Percentiles rank a stretch among this genome's conserved stretches.
phyloP scores from a whole-genome alignment of 129 eudicot species.

The Silybum marianum region DNA sequence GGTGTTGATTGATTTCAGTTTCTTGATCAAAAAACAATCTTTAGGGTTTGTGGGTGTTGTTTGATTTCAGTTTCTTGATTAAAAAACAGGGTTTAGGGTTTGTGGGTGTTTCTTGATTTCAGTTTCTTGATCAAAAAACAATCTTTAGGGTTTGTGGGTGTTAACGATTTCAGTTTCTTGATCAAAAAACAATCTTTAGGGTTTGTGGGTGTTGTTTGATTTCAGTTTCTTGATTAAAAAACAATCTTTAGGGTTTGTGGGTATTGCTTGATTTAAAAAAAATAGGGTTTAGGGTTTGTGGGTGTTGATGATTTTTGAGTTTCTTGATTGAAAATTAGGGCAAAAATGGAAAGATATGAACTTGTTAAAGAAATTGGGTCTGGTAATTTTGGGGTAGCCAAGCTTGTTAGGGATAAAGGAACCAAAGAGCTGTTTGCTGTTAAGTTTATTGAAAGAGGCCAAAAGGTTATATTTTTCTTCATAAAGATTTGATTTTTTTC shows the following conservation, averaged over 20 bases:
- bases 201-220: background rate
- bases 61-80: background rate
- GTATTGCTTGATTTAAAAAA: too few relatives aligned
- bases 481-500: slow-evolving; percentile 3
- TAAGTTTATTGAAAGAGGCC: slow-evolving; percentile 68
- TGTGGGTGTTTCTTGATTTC: too few relatives aligned
- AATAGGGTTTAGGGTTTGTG: background rate
- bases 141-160: background rate
- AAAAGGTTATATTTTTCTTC: slow-evolving; percentile 40
- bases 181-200: background rate
- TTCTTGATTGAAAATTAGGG: slow-evolving; percentile 11
- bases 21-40: background rate
- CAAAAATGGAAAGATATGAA: slow-evolving; percentile 63
- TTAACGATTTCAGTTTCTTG: slow-evolving; percentile 24
- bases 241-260: too few relatives aligned
- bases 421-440: slow-evolving; percentile 63
- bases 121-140: too few relatives aligned
- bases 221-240: background rate
- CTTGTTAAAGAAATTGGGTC: slow-evolving; percentile 66
- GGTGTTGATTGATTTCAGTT: background rate
- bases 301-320: slow-evolving; percentile 28
- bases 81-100: background rate
- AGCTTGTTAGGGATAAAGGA: slow-evolving; percentile 61
- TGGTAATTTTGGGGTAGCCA: slow-evolving; percentile 75
- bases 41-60: background rate